Conservation (phyloP, 73 alveolate species). For the Effrenium voratum region DNA sequence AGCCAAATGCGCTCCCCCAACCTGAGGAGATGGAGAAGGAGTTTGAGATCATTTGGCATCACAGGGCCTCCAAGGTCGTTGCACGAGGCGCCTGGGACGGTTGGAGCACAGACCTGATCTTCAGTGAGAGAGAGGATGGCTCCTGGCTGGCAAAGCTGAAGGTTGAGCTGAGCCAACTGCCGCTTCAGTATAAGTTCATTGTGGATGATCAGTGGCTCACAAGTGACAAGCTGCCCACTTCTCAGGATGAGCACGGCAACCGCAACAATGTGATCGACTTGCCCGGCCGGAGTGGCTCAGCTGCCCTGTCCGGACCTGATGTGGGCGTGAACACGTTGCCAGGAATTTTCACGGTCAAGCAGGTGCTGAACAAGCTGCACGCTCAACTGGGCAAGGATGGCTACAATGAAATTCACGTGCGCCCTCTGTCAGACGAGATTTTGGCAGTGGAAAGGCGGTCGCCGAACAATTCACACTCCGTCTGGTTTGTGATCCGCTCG, state of each 20-base stretch:
- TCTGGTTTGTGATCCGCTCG: constrained; percentile 76
- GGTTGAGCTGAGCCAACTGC: constrained; percentile 28
- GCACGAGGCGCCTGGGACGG: constrained; percentile 93
- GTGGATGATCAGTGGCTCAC: constrained; percentile 72
- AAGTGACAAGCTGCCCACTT: constrained; percentile 47
- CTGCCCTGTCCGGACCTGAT: constrained; percentile 59
- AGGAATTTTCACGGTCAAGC: constrained; percentile 61
- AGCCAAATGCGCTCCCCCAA: neutral
- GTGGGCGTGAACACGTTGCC: constrained; percentile 44
- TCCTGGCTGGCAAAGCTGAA: constrained; percentile 35
- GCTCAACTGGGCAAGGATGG: constrained; percentile 59
- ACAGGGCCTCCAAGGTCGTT: constrained; percentile 47
- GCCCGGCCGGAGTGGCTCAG: neutral
- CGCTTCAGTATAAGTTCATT: constrained; percentile 68
- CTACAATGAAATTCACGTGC: constrained; percentile 52
- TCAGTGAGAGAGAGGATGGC: constrained; percentile 5
- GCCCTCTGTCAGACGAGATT: constrained; percentile 43
- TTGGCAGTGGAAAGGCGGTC: constrained; percentile 70
- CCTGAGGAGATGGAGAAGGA: constrained; percentile 36
- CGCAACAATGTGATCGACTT: constrained; percentile 30
- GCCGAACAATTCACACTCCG: constrained; percentile 71
- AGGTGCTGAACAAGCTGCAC: constrained; percentile 72
- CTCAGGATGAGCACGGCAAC: constrained; percentile 87
- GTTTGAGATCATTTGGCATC: constrained; percentile 54
- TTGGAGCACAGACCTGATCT: constrained; percentile 48